A percentile compares a stretch with the other conserved stretches of the same genome.
These are phyloP conservation scores for Hypoxylon rickii DNA, from an alignment of 495 filamentous ascomycete genomes.

Conservation along the genomic window DNA sequence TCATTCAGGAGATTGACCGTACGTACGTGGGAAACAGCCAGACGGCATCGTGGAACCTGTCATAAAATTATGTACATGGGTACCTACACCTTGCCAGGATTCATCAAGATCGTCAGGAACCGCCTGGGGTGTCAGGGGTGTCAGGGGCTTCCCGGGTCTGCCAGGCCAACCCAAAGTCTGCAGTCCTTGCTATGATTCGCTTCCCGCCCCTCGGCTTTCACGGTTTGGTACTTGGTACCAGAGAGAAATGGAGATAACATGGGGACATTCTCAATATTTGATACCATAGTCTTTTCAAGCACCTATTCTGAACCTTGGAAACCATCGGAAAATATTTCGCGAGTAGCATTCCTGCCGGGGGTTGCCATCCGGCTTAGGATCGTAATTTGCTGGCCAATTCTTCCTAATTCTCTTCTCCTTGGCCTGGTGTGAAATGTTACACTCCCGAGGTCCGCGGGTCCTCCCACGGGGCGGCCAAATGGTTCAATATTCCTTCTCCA, in stretches of 20 bases:
- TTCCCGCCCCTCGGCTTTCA: background rate
- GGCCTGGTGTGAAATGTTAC: no score
- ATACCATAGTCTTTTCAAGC: no score
- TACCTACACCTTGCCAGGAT: constrained; percentile 11
- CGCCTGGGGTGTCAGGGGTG: constrained; percentile 20
- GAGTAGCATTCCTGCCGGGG: background rate
- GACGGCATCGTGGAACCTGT: no score
- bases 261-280: no score
- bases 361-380: background rate
- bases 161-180: no score
- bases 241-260: no score
- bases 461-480: background rate
- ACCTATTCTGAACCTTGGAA: no score
- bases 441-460: background rate
- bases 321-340: background rate
- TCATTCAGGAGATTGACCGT: constrained; percentile 26
- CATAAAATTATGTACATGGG: no score
- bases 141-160: background rate
- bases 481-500: no score
- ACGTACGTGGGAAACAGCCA: no score
- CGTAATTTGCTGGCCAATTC: background rate
- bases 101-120: constrained; percentile 35
- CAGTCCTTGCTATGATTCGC: background rate
- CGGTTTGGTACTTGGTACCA: no score
- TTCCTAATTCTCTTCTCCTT: background rate